Evolutionary conservation across 805 yeast species (phyloP).

Genomic region (Wickerhamomyces chaumierensis): DNA sequence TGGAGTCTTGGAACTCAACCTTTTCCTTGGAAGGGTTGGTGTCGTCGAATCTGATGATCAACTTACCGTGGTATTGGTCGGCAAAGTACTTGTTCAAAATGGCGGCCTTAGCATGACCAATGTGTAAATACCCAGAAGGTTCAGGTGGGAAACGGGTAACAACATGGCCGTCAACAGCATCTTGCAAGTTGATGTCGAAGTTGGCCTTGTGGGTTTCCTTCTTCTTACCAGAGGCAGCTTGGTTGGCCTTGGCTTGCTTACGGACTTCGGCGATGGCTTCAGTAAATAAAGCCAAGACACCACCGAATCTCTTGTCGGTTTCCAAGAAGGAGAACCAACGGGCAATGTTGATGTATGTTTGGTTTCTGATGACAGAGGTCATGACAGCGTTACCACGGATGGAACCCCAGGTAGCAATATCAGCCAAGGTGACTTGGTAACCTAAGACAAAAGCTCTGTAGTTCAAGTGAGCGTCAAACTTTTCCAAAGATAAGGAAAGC

Average conservation of each 20-base stretch:
- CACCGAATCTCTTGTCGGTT: constrained; percentile 55
- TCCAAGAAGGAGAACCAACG: constrained; percentile 87
- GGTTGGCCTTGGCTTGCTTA: constrained; percentile 44
- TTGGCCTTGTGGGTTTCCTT: constrained; percentile 90
- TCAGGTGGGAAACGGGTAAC: constrained; percentile 99
- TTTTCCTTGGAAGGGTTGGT: constrained; percentile 97
- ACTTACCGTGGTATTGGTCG: constrained; percentile 87
- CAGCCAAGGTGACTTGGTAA: constrained; percentile 59
- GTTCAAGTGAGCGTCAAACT: constrained; percentile 73
- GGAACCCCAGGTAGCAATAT: constrained; percentile 87
- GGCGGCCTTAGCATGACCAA: constrained; percentile 99
- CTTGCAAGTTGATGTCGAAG: constrained; percentile 85
- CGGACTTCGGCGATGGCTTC: constrained; percentile 65
- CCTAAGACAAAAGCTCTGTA: constrained; percentile 74
- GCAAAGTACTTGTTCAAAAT: constrained; percentile 95
- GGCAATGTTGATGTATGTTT: constrained; percentile 72
- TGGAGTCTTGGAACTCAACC: constrained; percentile 87
- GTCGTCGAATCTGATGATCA: constrained; percentile 94
- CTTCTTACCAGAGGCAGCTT: constrained; percentile 35
- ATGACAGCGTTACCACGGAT: constrained; percentile 87
- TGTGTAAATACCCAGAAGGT: constrained; percentile 97
- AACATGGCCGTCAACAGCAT: constrained; percentile 87
- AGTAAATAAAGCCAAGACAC: constrained; percentile 52
- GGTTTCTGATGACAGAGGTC: constrained; percentile 81
- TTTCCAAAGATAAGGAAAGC: constrained; percentile 65